Conservation (phyloP, 495 filamentous ascomycete genomes). For the Thermothielavioides terrestris region DNA sequence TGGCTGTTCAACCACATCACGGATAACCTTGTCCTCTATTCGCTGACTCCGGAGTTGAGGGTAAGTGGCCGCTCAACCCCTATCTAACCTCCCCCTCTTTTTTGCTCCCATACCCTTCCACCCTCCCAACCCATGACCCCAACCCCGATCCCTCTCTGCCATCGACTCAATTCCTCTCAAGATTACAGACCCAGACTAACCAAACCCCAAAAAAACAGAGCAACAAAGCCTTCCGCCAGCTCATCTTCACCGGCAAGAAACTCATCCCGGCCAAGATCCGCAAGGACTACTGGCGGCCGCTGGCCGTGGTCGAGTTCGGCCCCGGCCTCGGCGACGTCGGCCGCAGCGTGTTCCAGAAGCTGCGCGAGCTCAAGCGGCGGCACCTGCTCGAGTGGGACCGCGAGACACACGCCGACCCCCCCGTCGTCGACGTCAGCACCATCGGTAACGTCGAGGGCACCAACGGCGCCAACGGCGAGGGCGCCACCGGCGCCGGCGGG, state of each 20-base stretch:
- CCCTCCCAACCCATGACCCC: neutral
- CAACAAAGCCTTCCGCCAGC: constrained; percentile 59
- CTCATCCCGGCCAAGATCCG: constrained; percentile 67
- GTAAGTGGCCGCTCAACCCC: constrained; percentile 36
- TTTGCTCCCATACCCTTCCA: neutral
- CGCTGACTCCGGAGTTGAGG: constrained; percentile 56
- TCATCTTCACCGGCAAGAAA: constrained; percentile 88
- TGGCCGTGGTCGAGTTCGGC: constrained; percentile 63
- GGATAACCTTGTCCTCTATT: constrained; percentile 78
- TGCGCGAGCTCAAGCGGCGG: constrained; percentile 70
- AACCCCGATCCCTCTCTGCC: too few relatives aligned
- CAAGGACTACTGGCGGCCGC: constrained; percentile 84
- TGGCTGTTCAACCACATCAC: constrained; percentile 75
- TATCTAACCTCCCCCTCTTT: neutral
- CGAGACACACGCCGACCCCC: too few relatives aligned
- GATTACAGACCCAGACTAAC: neutral
- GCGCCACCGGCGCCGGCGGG: too few relatives aligned
- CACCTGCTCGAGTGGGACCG: constrained; percentile 58
- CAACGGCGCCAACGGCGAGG: too few relatives aligned
- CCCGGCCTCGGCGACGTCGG: constrained; percentile 48
- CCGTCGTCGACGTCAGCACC: too few relatives aligned
- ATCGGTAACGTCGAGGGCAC: too few relatives aligned
- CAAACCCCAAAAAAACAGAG: constrained; percentile 35
- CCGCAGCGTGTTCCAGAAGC: constrained; percentile 62
- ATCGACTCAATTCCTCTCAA: too few relatives aligned